Base-by-base conservation (phyloP, 306 rosid genomes). In the Cajanus cajan region DNA sequence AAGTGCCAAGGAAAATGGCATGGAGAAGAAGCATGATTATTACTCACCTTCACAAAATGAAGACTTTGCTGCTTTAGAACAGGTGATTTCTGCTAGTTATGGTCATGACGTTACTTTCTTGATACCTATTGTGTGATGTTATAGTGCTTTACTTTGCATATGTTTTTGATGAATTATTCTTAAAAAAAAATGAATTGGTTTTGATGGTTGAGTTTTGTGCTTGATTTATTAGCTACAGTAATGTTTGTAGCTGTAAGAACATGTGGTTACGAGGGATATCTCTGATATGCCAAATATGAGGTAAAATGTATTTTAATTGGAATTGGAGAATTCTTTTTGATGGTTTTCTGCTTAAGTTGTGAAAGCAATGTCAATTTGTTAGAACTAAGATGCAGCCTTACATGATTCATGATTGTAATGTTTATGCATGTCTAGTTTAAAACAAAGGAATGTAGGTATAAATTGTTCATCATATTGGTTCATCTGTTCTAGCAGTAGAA, bases 31-130 rank as follows among this genome's bases (percentile, higher is more conserved):
- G 66, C 86, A 79, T 59, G 90, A 87, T 10, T 89, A 85, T 72
- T 85, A 78, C 82, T 81, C 87, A 28, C 74, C 93, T 47, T 81
- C 92, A 68, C 89, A 91, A 39, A 87, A 91, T 80, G 99, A 96
- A 63, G 98, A 96, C 79, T 96, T 96, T 78, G 58, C 93, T 76
- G 93, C 98, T 82, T 85, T 96, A 83, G 99, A 96, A 81, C 99
- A 93, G 99, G 99, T 96, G 79, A 48, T 83, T 74, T 78, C 19
- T 78, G 73, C 76, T 71, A 24, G 44, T 76, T 66, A 66, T 70
- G 62, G 31, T 82, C 16, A n/a, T 22, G 44, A 18, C 51, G 5
- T 82, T 79, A 70, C 44, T 57, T 43, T 45, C 66, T 71, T 44
- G 61, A 47, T 83, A 65, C 74, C 19, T 45, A 45, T 10, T 75